Evolutionary conservation across 2,329 filamentous ascomycete species (phyloP).

Genomic region (Colletotrichum sp.): DNA sequence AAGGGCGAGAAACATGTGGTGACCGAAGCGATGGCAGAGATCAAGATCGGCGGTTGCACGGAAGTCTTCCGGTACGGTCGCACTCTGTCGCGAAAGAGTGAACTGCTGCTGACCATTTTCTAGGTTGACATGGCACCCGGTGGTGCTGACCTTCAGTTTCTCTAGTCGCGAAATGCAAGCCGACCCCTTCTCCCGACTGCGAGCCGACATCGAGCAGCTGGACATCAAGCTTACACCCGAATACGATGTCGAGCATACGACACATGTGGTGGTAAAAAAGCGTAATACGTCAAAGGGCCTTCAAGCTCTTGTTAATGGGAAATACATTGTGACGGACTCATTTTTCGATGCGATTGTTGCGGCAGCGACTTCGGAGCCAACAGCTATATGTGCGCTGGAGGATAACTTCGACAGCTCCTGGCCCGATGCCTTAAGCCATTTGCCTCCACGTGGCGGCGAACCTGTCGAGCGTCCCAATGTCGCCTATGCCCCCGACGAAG

Average conservation of each 20-base stretch:
- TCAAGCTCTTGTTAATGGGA: slow-evolving; percentile 83
- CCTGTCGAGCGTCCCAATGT: slow-evolving; percentile 69
- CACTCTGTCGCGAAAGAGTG: not conserved
- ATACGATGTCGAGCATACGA: slow-evolving; percentile 74
- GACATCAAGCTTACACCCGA: slow-evolving; percentile 85
- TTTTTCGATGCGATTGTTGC: slow-evolving; percentile 77
- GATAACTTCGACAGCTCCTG: slow-evolving; percentile 79
- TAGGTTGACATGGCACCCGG: slow-evolving; percentile 79
- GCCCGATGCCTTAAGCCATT: slow-evolving; percentile 74
- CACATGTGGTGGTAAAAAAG: slow-evolving; percentile 88
- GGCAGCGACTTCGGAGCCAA: slow-evolving; percentile 57
- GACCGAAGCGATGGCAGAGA: slow-evolving; percentile 58
- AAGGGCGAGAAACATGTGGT: slow-evolving; percentile 65
- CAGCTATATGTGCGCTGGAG: slow-evolving; percentile 67
- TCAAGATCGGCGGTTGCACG: slow-evolving; percentile 75
- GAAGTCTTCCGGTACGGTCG: slow-evolving; percentile 60
- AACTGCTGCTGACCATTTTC: not conserved
- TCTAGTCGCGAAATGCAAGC: slow-evolving; percentile 72
- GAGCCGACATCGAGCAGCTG: slow-evolving; percentile 75
- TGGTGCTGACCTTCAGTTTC: slow-evolving; percentile 83
- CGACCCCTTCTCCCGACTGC: slow-evolving; percentile 67
- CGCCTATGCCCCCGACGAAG: slow-evolving; percentile 73
- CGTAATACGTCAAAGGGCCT: slow-evolving; percentile 88
- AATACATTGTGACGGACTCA: slow-evolving; percentile 73
- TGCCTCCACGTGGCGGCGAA: slow-evolving; percentile 79